Base-by-base conservation (phyloP, 2,329 filamentous ascomycete species). In the Apiospora koreana region DNA sequence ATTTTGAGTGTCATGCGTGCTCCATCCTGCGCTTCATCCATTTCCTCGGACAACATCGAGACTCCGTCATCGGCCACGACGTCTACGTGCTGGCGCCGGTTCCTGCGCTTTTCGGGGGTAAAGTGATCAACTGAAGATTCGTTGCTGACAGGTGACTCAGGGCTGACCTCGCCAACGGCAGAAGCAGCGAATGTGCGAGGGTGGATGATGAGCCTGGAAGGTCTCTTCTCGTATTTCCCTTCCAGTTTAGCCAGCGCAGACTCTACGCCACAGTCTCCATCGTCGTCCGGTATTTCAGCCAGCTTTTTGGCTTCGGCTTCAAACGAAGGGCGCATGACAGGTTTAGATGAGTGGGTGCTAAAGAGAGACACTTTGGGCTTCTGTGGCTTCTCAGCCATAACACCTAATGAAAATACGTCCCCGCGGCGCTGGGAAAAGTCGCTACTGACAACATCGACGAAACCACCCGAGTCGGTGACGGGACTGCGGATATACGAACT, bases 171-270 rank as follows among this genome's bases (percentile, higher is more conserved):
- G 25, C 72, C 71, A 23, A 78, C 72, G n/a, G 75, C 71, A 42
- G 68, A 74, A 1, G 58, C 50, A 18, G 76, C 73, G 46, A 75
- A 72, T 21, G 73, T 76, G 10, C 73, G 69, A 12, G 80, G 79
- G 58, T 83, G 82, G 72, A 84, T 83, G 18, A 81, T 84, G 16
- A 83, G 77, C 68, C 80, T 82, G 38, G 79, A 79, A 0, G 79
- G 72, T 75, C 80, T 88, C 74, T 86, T 90, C 77, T 92, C 87
- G 75, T 92, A 96, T 74, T 90, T 95, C 12, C 96, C 96, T 82
- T 99, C 96, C 0, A 99, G 86, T 77, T 98, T 99, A 75, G 95
- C 82, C 67, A 99, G 81, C 0, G 96, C 94, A n/a, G 95, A 94
- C 78, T 98, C 96, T 35, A 98, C 91, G 16, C 95, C 95, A 8